phyloP scores from a whole-genome alignment of 2,329 filamentous ascomycete genomes.

The Paecilomyces variotii region DNA sequence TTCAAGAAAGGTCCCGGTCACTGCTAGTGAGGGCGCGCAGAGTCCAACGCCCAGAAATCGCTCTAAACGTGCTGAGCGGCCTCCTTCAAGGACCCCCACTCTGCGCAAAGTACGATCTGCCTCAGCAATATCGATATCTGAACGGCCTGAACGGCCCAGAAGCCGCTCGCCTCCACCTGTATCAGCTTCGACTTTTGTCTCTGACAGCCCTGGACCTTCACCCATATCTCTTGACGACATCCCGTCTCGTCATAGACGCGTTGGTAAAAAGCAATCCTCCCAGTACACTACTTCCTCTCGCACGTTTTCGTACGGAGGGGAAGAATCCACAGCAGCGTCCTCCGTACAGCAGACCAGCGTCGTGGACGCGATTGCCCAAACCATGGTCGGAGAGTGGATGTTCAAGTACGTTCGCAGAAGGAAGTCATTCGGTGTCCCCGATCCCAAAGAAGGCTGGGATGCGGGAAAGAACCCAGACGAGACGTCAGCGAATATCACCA shows the following conservation, averaged over 20 bases:
- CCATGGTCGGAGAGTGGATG: constrained; percentile 83
- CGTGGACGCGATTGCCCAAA: constrained; percentile 93
- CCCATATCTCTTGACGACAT: constrained; percentile 67
- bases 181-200: constrained; percentile 58
- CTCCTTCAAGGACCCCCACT: constrained; percentile 51
- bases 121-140: constrained; percentile 55
- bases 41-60: constrained; percentile 65
- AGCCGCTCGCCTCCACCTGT: constrained; percentile 47
- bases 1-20: constrained; percentile 64
- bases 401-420: constrained; percentile 47
- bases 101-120: constrained; percentile 82
- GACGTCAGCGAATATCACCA: constrained; percentile 60
- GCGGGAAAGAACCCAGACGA: constrained; percentile 54
- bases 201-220: constrained; percentile 63
- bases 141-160: constrained; percentile 37
- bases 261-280: constrained; percentile 12
- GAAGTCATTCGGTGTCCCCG: constrained; percentile 76
- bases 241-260: constrained; percentile 36
- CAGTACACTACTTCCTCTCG: constrained; percentile 18
- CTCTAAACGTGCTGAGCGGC: constrained; percentile 45
- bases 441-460: constrained; percentile 39
- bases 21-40: constrained; percentile 64
- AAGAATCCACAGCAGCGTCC: constrained; percentile 46
- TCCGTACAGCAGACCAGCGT: constrained; percentile 65
- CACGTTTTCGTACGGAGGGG: constrained; percentile 24